A percentile compares a stretch with the other conserved stretches of the same genome.
Conservation (phyloP, 176 grass and related monocot species). For the Eremochloa ophiuroides region DNA sequence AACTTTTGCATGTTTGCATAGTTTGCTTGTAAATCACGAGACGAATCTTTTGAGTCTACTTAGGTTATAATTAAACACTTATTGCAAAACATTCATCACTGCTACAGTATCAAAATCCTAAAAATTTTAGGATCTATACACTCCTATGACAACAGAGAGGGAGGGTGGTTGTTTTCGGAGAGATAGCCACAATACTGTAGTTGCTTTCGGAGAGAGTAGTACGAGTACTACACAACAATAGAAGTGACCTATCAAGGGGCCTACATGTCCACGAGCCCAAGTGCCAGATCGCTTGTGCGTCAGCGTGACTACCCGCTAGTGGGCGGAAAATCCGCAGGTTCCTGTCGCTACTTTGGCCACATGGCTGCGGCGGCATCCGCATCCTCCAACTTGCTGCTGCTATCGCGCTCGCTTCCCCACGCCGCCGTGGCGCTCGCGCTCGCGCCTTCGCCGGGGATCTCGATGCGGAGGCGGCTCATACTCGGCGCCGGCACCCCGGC, state of each 20-base stretch:
- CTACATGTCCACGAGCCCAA: not conserved
- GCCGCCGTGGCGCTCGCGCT: not conserved
- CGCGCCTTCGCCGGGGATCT: not conserved
- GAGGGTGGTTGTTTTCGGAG: no score
- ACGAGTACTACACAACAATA: no score
- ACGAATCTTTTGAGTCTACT: no score
- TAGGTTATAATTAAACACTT: no score
- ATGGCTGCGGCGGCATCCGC: conserved; percentile 19
- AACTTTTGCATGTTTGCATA: no score
- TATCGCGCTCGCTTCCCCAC: not conserved
- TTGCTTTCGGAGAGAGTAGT: no score
- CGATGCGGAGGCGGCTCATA: conserved; percentile 11
- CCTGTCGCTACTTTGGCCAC: not conserved
- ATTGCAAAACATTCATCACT: no score
- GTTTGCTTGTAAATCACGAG: no score
- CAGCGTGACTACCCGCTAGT: not conserved
- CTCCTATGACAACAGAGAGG: no score
- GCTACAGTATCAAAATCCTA: no score
- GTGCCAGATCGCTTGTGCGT: not conserved
- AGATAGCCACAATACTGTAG: no score
- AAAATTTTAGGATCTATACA: no score
- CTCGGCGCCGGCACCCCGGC: conserved; percentile 20
- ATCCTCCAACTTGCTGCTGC: conserved; percentile 18
- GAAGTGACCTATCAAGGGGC: not conserved
- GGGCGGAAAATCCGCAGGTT: not conserved